A percentile compares a stretch with the other conserved stretches of the same genome.
phyloP scores from a whole-genome alignment of 345 rosid genomes.

The Erodium maritimum region DNA sequence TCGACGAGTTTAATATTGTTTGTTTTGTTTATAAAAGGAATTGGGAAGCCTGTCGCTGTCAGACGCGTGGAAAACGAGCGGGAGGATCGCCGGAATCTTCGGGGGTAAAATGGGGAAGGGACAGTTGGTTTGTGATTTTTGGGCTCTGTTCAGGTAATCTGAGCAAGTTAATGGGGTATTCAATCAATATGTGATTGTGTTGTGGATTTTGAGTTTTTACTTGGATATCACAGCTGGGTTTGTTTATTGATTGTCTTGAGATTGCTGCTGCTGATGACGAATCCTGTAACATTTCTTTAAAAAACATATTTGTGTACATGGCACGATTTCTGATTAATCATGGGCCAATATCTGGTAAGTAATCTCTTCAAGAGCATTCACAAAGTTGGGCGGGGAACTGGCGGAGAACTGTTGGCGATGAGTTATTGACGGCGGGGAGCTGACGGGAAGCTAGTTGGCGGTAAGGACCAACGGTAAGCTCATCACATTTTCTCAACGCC shows the following conservation, averaged over 20 bases:
- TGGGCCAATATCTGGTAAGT: too few species aligned
- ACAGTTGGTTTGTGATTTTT: neutral
- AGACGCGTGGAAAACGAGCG: constrained; percentile 11
- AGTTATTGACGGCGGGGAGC: too few species aligned
- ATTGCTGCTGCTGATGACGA: neutral
- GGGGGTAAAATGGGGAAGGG: constrained; percentile 10
- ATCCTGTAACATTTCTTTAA: too few species aligned
- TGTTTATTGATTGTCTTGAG: neutral
- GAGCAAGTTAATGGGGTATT: too few species aligned
- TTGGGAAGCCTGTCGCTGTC: constrained; percentile 8
- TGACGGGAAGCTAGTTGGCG: too few species aligned
- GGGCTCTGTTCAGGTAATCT: neutral
- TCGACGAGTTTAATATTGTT: neutral
- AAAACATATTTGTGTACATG: neutral
- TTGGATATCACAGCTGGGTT: too few species aligned
- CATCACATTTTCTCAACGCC: too few species aligned
- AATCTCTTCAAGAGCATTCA: too few species aligned
- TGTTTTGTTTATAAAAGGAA: too few species aligned
- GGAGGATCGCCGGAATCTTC: constrained; percentile 21
- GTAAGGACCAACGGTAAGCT: too few species aligned
- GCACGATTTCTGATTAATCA: neutral
- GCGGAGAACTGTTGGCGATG: too few species aligned
- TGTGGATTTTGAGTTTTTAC: neutral
- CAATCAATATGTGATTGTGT: neutral
- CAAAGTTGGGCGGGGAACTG: too few species aligned